A percentile compares a stretch with the other conserved stretches of the same genome.
These are phyloP conservation scores for Geosmithia putterillii DNA, from an alignment of 2,329 filamentous ascomycete genomes.

Conservation along the genomic window DNA sequence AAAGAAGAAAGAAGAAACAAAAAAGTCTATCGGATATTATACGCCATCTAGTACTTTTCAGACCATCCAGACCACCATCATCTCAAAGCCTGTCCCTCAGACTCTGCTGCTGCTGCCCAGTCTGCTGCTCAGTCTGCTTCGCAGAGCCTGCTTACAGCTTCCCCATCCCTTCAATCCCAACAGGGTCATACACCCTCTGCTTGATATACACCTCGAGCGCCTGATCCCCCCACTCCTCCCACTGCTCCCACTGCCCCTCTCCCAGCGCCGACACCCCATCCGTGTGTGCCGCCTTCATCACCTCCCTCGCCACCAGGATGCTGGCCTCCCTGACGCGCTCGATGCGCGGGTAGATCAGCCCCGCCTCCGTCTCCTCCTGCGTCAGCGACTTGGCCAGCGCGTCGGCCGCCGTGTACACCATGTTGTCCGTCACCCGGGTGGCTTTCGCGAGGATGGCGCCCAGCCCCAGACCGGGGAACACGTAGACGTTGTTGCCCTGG, in stretches of 20 bases:
- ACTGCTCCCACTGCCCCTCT: constrained; percentile 59
- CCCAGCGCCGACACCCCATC: constrained; percentile 62
- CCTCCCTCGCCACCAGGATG: constrained; percentile 74
- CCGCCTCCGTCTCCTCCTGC: constrained; percentile 66
- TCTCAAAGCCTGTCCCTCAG: not conserved
- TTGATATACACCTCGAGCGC: constrained; percentile 48
- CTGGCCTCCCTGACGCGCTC: constrained; percentile 86
- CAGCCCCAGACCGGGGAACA: constrained; percentile 92
- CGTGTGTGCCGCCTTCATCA: constrained; percentile 82
- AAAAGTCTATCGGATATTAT: not conserved
- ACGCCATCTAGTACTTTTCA: not conserved
- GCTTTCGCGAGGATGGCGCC: constrained; percentile 88
- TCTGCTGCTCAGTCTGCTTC: not conserved
- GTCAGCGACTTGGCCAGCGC: constrained; percentile 70
- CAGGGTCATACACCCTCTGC: constrained; percentile 48
- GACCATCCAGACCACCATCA: not conserved
- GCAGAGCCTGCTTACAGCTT: constrained; percentile 14
- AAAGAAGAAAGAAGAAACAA: not conserved
- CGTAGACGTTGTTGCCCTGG: constrained; percentile 80
- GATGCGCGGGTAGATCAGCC: constrained; percentile 84
- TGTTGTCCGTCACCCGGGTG: constrained; percentile 76
- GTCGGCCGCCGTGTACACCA: constrained; percentile 91
- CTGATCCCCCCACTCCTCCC: constrained; percentile 59
- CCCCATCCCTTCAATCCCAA: constrained; percentile 24
- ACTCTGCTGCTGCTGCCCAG: too few relatives aligned